Evolutionary conservation across 805 yeast species (phyloP), one percentile per base, ranked within the genome.

Genomic region (Starmerella floricola): DNA sequence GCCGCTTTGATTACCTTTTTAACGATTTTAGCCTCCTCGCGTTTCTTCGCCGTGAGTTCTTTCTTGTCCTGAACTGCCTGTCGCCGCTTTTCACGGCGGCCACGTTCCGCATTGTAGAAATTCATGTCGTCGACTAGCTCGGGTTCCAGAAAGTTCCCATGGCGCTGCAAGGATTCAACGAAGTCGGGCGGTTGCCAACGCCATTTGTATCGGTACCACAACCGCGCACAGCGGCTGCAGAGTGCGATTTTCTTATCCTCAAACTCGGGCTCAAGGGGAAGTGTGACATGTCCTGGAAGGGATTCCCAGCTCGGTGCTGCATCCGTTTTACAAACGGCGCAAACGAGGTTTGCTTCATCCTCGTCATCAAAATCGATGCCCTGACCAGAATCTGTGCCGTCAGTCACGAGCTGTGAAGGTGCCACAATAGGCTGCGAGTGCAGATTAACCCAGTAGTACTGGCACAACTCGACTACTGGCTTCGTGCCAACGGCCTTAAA

Each of bases 141-240:
- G 45, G 69, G 66, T 50, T 87, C 96, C 1, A 80, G 59, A 42
- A n/a, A 13, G 12, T n/a, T 16, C 2, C 68, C 70, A 48, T 71
- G 70, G 56, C 68, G 73, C 2, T 12, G 10, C 6, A 8, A 15
- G 8, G 10, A 38, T 39, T n/a, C 33, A 21, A 83, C 76, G 41
- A 78, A 85, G 19, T 62, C 51, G 0, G 95, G 95, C 27, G 74
- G 76, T 50, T 78, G 84, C 97, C 97, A 91, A 8, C 66, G 68
- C 0, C 83, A 77, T 0, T 86, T 95, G 59, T 88, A 88, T 31
- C 93, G 65, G 58, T 95, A 70, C 97, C 97, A 88, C 23, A 91
- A 56, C 44, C 81, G 69, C 0, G 95, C 95, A 64, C 98, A 88
- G 41, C 97, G 67, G 23, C 71, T 62, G 59, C 98, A 88, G 12